Conservation (phyloP, 768 basidiomycete species). For the Rhizopogon roseolus region DNA sequence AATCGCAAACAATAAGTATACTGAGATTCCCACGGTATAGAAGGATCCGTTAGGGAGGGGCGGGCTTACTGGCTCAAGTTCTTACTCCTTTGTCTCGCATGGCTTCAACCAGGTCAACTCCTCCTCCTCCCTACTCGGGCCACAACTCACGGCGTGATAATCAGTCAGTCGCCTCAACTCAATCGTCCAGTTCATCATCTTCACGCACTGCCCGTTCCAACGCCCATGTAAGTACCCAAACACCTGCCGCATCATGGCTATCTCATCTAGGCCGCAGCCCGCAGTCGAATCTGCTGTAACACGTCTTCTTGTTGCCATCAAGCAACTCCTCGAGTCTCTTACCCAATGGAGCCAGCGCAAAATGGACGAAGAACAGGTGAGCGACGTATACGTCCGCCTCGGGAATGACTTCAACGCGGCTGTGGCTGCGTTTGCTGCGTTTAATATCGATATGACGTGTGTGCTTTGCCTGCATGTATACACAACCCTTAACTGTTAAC, state of each 20-base stretch:
- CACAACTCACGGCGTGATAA: slow-evolving; percentile 51
- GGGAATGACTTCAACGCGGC: slow-evolving; percentile 98
- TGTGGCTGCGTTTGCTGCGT: slow-evolving; percentile 80
- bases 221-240: slow-evolving; percentile 20
- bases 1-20: no score
- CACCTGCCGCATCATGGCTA: slow-evolving; percentile 5
- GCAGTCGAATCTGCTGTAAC: slow-evolving; percentile 91
- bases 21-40: no score
- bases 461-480: slow-evolving; percentile 28
- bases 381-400: slow-evolving; percentile 93
- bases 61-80: no score
- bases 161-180: slow-evolving; percentile 44
- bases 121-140: slow-evolving; percentile 18
- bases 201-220: slow-evolving; percentile 14
- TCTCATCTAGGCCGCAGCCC: slow-evolving; percentile 38
- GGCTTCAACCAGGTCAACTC: slow-evolving; percentile 14
- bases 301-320: slow-evolving; percentile 88
- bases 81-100: slow-evolving; percentile 1
- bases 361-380: slow-evolving; percentile 76
- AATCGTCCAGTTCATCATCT: slow-evolving; percentile 29
- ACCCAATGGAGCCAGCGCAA: slow-evolving; percentile 77
- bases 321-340: slow-evolving; percentile 87
- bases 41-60: no score
- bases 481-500: slow-evolving; percentile 6
- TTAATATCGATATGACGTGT: slow-evolving; percentile 88